Conservation (phyloP, 2,329 filamentous ascomycete genomes). For the Botrytis paeoniae region DNA sequence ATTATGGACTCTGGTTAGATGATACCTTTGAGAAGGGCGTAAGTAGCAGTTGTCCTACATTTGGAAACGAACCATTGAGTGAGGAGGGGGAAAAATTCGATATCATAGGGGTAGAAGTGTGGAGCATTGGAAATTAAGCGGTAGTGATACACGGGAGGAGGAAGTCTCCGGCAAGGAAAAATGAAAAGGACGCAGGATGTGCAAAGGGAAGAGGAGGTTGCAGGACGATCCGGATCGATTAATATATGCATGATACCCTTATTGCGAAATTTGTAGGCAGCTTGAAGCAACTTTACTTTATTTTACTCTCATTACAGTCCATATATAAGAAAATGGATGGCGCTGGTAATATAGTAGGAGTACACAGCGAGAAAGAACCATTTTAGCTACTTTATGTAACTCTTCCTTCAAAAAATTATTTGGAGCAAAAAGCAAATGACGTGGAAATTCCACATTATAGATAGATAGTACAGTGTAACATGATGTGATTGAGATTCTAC, state of each 20-base stretch:
- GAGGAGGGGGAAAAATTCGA: slow-evolving; percentile 92
- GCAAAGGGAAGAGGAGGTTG: background rate
- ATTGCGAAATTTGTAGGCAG: slow-evolving; percentile 14
- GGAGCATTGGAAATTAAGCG: slow-evolving; percentile 69
- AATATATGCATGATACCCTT: slow-evolving; percentile 18
- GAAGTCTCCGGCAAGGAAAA: background rate
- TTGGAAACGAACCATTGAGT: slow-evolving; percentile 90
- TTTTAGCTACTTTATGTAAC: background rate
- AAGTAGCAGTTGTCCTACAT: slow-evolving; percentile 81
- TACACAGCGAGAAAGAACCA: background rate
- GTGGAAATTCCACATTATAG: background rate
- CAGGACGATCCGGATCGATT: background rate
- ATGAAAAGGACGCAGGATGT: background rate
- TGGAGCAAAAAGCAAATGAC: background rate
- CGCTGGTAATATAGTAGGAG: background rate
- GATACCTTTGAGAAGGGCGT: slow-evolving; percentile 80
- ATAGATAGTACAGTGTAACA: too few species aligned
- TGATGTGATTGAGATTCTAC: background rate
- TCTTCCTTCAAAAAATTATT: too few species aligned
- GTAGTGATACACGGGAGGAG: background rate
- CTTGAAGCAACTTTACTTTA: background rate
- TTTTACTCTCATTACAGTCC: background rate
- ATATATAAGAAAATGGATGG: background rate
- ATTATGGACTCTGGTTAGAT: slow-evolving; percentile 92
- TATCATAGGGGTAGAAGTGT: slow-evolving; percentile 85